Conservation (phyloP, 345 rosid species). For the Aquilaria yunnanensis region DNA sequence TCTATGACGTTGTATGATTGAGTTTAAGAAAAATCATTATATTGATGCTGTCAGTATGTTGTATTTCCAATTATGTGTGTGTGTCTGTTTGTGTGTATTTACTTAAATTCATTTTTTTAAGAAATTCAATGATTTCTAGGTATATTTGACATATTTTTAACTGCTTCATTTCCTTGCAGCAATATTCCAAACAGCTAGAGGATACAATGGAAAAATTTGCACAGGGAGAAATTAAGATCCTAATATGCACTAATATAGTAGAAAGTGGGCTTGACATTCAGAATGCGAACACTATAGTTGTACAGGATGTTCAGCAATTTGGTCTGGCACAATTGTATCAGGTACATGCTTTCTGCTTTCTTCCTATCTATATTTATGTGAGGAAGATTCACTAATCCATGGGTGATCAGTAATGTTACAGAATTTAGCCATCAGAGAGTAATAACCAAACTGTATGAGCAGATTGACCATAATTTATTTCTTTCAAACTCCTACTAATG, state of each 20-base stretch:
- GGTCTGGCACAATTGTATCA: slow-evolving; percentile 95
- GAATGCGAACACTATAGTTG: slow-evolving; percentile 87
- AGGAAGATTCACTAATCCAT: not conserved
- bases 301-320: slow-evolving; percentile 96
- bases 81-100: too few species aligned
- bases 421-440: too few species aligned
- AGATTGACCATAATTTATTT: too few species aligned
- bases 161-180: slow-evolving; percentile 35
- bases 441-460: too few species aligned
- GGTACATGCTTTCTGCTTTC: slow-evolving; percentile 35
- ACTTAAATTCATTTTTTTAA: too few species aligned
- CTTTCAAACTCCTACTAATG: too few species aligned
- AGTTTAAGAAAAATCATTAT: not conserved
- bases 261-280: slow-evolving; percentile 98
- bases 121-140: not conserved
- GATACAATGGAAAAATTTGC: slow-evolving; percentile 93
- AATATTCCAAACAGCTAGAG: slow-evolving; percentile 85
- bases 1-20: not conserved
- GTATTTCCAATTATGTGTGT: too few species aligned
- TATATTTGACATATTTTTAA: not conserved
- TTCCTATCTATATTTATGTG: not conserved
- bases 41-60: not conserved
- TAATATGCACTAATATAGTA: slow-evolving; percentile 85
- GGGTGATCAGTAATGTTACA: not conserved
- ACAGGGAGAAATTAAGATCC: slow-evolving; percentile 73